Evolutionary conservation across 1,284 basidiomycete species (phyloP).

Genomic region (Chalciporus piperatoides): DNA sequence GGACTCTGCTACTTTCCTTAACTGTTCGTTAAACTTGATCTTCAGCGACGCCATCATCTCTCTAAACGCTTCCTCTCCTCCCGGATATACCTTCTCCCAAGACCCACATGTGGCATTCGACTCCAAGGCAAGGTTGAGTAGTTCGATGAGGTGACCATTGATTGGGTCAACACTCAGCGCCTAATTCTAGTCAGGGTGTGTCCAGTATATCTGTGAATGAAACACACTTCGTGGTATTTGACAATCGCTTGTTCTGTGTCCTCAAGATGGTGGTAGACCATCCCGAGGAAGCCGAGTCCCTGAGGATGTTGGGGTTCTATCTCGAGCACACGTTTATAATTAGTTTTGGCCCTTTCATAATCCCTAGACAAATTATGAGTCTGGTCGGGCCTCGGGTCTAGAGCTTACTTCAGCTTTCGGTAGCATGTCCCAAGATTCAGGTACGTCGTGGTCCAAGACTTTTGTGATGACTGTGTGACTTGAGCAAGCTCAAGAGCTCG

Average conservation of each 20-base stretch:
- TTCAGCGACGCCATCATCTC: slow-evolving; percentile 35
- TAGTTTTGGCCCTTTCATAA: slow-evolving; percentile 62
- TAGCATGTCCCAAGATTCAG: slow-evolving; percentile 88
- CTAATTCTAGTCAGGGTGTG: slow-evolving; percentile 36
- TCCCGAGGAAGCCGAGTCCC: slow-evolving; percentile 80
- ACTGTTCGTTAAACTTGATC: slow-evolving; percentile 32
- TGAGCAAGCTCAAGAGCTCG: slow-evolving; percentile 71
- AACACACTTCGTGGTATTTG: slow-evolving; percentile 80
- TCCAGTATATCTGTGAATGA: background rate
- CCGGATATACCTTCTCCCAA: slow-evolving; percentile 32
- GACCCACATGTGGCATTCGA: slow-evolving; percentile 37
- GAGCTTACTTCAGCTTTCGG: slow-evolving; percentile 68
- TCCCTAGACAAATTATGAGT: slow-evolving; percentile 43
- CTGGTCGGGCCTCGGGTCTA: background rate
- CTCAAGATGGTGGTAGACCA: slow-evolving; percentile 74
- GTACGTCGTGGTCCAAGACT: slow-evolving; percentile 84
- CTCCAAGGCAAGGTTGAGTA: slow-evolving; percentile 82
- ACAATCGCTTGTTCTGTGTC: slow-evolving; percentile 77
- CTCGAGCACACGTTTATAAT: slow-evolving; percentile 75
- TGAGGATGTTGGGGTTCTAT: slow-evolving; percentile 76
- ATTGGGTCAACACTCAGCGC: slow-evolving; percentile 83
- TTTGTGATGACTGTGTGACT: slow-evolving; percentile 80
- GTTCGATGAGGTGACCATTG: slow-evolving; percentile 80
- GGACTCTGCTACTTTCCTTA: slow-evolving; percentile 21
- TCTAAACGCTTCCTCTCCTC: slow-evolving; percentile 36